A percentile compares a stretch with the other conserved stretches of the same genome.
Conservation (phyloP, 768 basidiomycete species). For the Boletus subparvulus region DNA sequence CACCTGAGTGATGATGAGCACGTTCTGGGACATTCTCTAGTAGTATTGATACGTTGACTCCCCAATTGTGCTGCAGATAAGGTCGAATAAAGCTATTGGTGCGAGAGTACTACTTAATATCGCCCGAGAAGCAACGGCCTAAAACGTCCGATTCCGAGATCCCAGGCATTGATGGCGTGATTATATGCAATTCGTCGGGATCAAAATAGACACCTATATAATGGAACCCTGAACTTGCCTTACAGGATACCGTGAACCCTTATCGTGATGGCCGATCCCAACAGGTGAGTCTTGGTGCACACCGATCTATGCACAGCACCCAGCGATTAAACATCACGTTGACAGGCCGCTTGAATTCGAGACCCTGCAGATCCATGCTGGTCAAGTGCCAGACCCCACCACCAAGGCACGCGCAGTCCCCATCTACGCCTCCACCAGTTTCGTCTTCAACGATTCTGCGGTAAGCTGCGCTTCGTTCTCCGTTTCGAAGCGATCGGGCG, state of each 20-base stretch:
- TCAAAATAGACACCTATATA: neutral
- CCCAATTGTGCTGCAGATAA: too few species aligned
- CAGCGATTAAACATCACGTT: neutral
- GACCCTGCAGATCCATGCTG: conserved; percentile 63
- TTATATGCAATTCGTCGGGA: conserved; percentile 1
- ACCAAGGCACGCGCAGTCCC: conserved; percentile 64
- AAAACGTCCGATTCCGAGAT: neutral
- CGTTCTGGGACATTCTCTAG: too few species aligned
- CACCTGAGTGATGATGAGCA: neutral
- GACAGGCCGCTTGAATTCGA: conserved; percentile 52
- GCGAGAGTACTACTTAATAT: too few species aligned
- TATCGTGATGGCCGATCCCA: conserved; percentile 23
- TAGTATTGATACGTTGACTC: too few species aligned
- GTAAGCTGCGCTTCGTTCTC: conserved; percentile 25
- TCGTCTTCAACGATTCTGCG: conserved; percentile 55
- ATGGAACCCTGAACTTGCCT: neutral
- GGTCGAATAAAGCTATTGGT: too few species aligned
- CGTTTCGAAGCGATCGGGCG: neutral
- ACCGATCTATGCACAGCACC: neutral
- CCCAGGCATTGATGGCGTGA: conserved; percentile 8
- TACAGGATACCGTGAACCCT: too few species aligned
- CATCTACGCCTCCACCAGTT: conserved; percentile 58
- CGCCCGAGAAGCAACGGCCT: too few species aligned
- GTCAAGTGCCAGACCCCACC: conserved; percentile 49
- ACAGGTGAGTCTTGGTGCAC: conserved; percentile 15